Evolutionary conservation across 805 yeast genomes (phyloP).

Genomic region (Kodamaea jinghongensis): DNA sequence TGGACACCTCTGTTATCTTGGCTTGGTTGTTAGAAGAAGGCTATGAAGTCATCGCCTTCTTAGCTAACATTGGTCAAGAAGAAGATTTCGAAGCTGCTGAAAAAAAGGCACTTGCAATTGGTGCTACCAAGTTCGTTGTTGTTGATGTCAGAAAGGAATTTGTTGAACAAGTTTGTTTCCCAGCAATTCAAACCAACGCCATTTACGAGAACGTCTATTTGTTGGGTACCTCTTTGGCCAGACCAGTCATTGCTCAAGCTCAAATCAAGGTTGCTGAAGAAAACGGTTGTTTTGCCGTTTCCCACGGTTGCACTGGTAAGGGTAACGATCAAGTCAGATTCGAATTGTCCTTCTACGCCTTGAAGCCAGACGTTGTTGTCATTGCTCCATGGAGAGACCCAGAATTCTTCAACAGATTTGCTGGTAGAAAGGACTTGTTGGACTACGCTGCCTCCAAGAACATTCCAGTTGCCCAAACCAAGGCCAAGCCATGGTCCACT

Average conservation of each 20-base stretch:
- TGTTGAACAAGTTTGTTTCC: conserved; percentile 88
- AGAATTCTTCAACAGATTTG: conserved; percentile 87
- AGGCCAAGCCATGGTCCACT: conserved; percentile 99
- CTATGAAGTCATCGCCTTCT: conserved; percentile 95
- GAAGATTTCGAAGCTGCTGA: conserved; percentile 98
- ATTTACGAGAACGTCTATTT: conserved; percentile 96
- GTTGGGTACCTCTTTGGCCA: conserved; percentile 95
- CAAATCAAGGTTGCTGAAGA: conserved; percentile 96
- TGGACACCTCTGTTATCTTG: conserved; percentile 94
- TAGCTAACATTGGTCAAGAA: conserved; percentile 99
- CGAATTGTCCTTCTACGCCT: conserved; percentile 94
- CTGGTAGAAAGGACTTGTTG: conserved; percentile 94
- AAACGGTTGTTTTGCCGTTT: conserved; percentile 97
- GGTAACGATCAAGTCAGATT: conserved; percentile 99
- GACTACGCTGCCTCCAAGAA: conserved; percentile 90
- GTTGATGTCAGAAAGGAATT: conserved; percentile 95
- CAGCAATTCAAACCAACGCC: conserved; percentile 97
- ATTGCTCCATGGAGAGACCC: conserved; percentile 99
- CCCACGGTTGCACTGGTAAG: conserved; percentile 99
- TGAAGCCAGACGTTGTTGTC: conserved; percentile 94
- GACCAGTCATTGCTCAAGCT: conserved; percentile 98
- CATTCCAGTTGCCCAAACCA: conserved; percentile 95
- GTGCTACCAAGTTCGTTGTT: conserved; percentile 92
- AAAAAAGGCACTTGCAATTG: conserved; percentile 92
- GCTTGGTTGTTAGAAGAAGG: conserved; percentile 99